Evolutionary conservation across 164 flowering plant genomes (phyloP).

Genomic region (Taxillus chinensis): DNA sequence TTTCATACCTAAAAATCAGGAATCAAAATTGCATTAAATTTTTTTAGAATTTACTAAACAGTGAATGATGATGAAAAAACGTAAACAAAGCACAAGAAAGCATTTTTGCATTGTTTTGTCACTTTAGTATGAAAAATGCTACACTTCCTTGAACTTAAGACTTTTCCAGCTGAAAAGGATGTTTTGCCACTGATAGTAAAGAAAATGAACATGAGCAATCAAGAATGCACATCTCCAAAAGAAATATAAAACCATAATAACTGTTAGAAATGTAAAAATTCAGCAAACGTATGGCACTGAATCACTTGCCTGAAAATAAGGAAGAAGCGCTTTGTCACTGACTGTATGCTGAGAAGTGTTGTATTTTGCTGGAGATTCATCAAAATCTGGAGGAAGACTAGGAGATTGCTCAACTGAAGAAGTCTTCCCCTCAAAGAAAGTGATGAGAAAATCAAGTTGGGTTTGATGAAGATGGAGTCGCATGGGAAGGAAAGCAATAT

Average conservation of each 20-base stretch:
- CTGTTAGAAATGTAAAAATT: background rate
- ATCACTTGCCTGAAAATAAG: conserved; percentile 84
- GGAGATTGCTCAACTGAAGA: conserved; percentile 28
- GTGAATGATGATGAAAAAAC: too few relatives aligned
- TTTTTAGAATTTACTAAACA: too few relatives aligned
- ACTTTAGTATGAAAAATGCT: background rate
- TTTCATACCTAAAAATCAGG: too few relatives aligned
- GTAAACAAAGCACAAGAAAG: too few relatives aligned
- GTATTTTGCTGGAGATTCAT: conserved; percentile 21
- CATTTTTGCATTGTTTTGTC: too few relatives aligned
- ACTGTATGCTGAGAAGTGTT: conserved; percentile 24
- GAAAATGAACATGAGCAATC: background rate
- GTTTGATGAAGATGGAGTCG: conserved; percentile 86
- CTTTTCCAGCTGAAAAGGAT: background rate
- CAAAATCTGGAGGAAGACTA: conserved; percentile 22
- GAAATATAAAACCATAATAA: background rate
- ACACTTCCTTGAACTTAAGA: background rate
- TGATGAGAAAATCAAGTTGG: conserved; percentile 85
- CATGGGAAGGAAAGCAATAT: conserved; percentile 65
- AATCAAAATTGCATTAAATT: too few relatives aligned
- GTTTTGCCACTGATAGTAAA: background rate
- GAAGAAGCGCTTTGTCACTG: conserved; percentile 84
- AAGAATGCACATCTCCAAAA: background rate
- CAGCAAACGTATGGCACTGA: background rate
- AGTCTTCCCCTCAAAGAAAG: conserved; percentile 48